Evolutionary conservation across 768 basidiomycete species (phyloP), one percentile per base, ranked within the genome.

Genomic region (Agrocybe praecox): DNA sequence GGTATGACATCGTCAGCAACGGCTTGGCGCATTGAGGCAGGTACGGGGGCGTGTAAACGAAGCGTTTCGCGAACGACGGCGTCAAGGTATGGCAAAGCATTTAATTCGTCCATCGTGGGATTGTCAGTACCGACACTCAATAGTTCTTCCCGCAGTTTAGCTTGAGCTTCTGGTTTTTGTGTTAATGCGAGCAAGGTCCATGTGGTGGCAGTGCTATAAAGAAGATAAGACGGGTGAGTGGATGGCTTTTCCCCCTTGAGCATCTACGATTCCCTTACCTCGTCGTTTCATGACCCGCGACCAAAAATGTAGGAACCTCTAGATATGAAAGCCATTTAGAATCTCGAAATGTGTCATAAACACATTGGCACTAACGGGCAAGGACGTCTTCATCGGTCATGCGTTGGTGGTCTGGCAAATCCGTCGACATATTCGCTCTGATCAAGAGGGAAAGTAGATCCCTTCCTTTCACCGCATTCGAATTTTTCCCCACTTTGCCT

Each of bases 71-170:
- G 78, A 2, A 87, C 75, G 10, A 88, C 79, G 18, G 74, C 74
- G 59, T 90, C 90, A n/a, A 92, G 82, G 62, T 88, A 90, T 0
- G 86, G 80, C 2, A 94, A 74, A 3, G 79, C 73, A 54, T 82
- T 80, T 1, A 92, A 77, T 29, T 86, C 79, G 29, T 92, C 89
- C 85, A 90, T 89, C 3, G 79, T 77, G 2, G 89, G 88, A 0
- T 71, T 81, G 10, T 88, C 83, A 0, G 82, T 84, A 0, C 75
- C 63, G 11, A 86, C 71, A 0, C 70, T 64, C 8, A 81, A 68
- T 1, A 88, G 72, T 62, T 92, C 89, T 1, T 81, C 75, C 0
- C 87, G 77, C 0, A 92, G 76, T 58, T 81, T 81, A 9, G 62
- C 70, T 58, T 90, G 88, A 4, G 80, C 69, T 1, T 76, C 71